Evolutionary conservation across 331 rosid species (phyloP), one percentile per base, ranked within the genome.

Genomic region (Ulmus americana): DNA sequence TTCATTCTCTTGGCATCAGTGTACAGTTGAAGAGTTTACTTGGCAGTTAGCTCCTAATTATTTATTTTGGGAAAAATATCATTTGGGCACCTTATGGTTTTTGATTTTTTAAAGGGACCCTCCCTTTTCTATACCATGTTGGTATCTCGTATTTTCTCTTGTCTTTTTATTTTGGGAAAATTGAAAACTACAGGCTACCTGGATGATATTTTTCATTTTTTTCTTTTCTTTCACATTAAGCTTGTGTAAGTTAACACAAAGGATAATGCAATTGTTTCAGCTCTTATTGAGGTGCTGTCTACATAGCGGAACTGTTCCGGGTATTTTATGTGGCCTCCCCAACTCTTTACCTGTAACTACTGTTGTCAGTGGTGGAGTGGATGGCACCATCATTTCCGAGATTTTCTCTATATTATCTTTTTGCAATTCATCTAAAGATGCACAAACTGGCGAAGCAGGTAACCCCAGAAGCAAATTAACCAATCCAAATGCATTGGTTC

Each of bases 321-420:
- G 86, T 3, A 80, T 87, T 14, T 84, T 92, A 22, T 92, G 98
- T 80, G 67, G 67, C 39, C 67, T 63, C 10, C 67, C 67, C 5
- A 63, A 10, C 35, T 87, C 97, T 71, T 88, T 92, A 59, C 98
- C 98, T 6, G 90, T 81, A 65, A 82, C 91, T 63, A 89, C 95
- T 55, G 83, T 92, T 77, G 95, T 92, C 55, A 63, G 67, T 16
- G 67, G 67, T 22, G 67, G 67, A 63, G 67, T 54, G 44, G 67
- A 63, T 35, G 67, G 67, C 16, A 63, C 67, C 39, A 63, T 92
- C 70, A 77, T 89, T 59, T 84, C 95, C 20, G 97, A 92, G 83
- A 74, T 87, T 56, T 92, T 89, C 81, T 80, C 88, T 59, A 49
- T 89, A 63, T 76, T 92, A 60, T 80, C 90, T 43, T 70, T 80